Conservation (phyloP, 768 basidiomycete species). For the Termitomyces sp. region DNA sequence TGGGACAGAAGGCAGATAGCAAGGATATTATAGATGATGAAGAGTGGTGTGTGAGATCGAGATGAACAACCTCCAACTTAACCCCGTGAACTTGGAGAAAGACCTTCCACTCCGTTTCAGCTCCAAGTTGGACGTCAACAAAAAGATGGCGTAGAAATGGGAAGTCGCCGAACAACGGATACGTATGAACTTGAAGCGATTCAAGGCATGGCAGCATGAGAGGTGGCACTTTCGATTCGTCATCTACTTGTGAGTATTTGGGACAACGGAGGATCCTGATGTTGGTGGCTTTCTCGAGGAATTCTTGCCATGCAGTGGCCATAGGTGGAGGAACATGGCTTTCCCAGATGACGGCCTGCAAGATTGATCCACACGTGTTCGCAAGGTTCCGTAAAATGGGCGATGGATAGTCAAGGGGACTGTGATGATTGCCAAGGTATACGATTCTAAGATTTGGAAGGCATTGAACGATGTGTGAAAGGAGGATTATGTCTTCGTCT, state of each 20-base stretch:
- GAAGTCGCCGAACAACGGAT: not conserved
- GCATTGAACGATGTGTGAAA: slow-evolving; percentile 11
- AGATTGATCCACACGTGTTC: not conserved
- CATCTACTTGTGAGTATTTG: not conserved
- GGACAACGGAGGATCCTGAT: slow-evolving; percentile 9
- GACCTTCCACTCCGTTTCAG: not conserved
- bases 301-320: slow-evolving; percentile 1
- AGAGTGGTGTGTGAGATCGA: not conserved
- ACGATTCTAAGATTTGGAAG: slow-evolving; percentile 17
- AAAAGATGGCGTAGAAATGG: slow-evolving; percentile 14
- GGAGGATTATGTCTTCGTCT: not conserved
- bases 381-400: slow-evolving; percentile 8
- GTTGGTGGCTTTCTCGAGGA: slow-evolving; percentile 6
- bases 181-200: not conserved
- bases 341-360: slow-evolving; percentile 11
- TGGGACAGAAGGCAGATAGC: slow-evolving; percentile 7
- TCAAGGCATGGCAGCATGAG: slow-evolving; percentile 1
- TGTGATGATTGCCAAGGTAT: not conserved
- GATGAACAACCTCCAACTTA: slow-evolving; percentile 9
- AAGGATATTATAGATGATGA: not conserved
- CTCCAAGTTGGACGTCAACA: not conserved
- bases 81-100: slow-evolving; percentile 8
- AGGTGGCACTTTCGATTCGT: not conserved
- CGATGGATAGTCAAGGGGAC: not conserved
- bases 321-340: not conserved